Evolutionary conservation across 176 grass and related monocot genomes (phyloP), one percentile per base, ranked within the genome.

Genomic region (Triticum timopheevii): DNA sequence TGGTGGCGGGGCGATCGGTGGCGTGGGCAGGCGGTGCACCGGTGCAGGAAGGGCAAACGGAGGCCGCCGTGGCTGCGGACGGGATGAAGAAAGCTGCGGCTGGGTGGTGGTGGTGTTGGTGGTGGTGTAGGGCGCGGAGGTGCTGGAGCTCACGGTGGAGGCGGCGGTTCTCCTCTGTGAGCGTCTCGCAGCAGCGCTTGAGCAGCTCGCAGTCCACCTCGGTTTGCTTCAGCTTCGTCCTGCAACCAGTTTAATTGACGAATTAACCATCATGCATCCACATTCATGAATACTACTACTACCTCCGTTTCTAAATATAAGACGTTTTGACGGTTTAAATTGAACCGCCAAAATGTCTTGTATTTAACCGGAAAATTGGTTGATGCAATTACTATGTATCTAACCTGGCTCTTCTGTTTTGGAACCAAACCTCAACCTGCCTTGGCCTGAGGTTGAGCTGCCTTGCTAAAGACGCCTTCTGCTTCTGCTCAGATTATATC

Each of bases 341-440:
- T 49, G 13, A 49, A 15, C 13, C 1, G 13, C 0, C 45, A 49
- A 49, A 49, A 13, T 13, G 44, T 13, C 75, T 15, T 65, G 16
- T 20, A 22, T 65, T 33, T 6, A 11, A 19, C 50, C 61, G 38
- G 13, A 16, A 10, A 33, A 68, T 34, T 69, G 34, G 8, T 69
- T 36, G 22, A 44, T 73, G 17, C 17, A 19, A 56, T 19, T 20
- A 83, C 77, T 50, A 45, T 44, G 0, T 44, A 49, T 52, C 49
- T 81, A 39, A 98, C 96, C 96, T 98, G 65, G 96, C 96, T 92
- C 96, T 92, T 84, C 96, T 86, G 19, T 98, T 98, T 22, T 98
- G 96, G 85, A 98, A 98, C 96, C 96, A 98, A 4, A 98, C 96
- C 90, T 98, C 96, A 4, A 98, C 96, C 77, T 98, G 96, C 75